Conservation (phyloP, 768 basidiomycete species). For the Wakefieldia striispora region DNA sequence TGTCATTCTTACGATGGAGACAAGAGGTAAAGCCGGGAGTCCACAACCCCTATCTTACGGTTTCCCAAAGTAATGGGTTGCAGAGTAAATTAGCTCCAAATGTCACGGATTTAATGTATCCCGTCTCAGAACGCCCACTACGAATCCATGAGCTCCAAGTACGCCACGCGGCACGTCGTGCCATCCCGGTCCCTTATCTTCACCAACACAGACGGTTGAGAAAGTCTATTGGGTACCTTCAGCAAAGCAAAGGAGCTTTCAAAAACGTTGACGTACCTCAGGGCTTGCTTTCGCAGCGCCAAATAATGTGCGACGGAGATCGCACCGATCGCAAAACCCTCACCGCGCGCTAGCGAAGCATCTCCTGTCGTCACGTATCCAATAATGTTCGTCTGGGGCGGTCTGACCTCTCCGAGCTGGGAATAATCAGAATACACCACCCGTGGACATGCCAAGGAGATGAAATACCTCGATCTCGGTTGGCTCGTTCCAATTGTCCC, state of each 20-base stretch:
- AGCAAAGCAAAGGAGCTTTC: not conserved
- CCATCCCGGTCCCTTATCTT: constrained; percentile 65
- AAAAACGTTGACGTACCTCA: constrained; percentile 27
- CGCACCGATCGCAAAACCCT: constrained; percentile 75
- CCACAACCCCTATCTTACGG: too few relatives aligned
- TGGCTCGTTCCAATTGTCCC: constrained; percentile 17
- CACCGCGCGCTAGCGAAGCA: constrained; percentile 75
- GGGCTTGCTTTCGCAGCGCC: constrained; percentile 50
- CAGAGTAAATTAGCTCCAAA: too few relatives aligned
- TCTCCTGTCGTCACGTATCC: constrained; percentile 87
- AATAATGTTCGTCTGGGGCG: constrained; percentile 50
- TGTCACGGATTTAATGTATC: too few relatives aligned
- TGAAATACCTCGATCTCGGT: constrained; percentile 30
- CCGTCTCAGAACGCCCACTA: constrained; percentile 13
- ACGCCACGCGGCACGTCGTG: constrained; percentile 51
- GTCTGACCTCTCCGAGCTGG: constrained; percentile 46
- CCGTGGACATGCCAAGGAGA: not conserved
- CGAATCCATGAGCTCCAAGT: constrained; percentile 37
- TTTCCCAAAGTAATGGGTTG: too few relatives aligned
- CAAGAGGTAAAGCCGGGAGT: too few relatives aligned
- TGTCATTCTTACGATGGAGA: constrained; percentile 22
- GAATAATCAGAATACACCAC: not conserved
- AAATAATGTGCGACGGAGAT: constrained; percentile 56
- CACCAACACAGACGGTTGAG: constrained; percentile 42
- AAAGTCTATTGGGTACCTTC: constrained; percentile 13